Evolutionary conservation across 257 asterid species (phyloP).

Genomic region (Cordia subcordata): DNA sequence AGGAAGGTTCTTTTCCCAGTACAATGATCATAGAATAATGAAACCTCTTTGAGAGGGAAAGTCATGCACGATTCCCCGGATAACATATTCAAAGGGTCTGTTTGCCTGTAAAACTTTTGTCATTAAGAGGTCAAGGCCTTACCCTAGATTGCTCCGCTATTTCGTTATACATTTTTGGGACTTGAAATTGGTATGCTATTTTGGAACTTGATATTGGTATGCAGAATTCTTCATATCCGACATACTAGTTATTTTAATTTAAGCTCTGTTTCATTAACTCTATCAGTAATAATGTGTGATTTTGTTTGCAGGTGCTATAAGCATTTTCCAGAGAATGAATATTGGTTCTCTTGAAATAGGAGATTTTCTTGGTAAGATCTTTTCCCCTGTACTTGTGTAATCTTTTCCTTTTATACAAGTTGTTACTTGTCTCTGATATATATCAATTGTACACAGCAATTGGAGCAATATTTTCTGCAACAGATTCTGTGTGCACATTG

Average conservation of each 20-base stretch:
- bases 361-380: slow-evolving; percentile 75
- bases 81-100: no score
- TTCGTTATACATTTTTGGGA: no score
- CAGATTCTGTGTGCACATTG: slow-evolving; percentile 99
- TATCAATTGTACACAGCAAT: slow-evolving; percentile 51
- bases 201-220: no score
- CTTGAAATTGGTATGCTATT: no score
- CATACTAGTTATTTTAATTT: not conserved
- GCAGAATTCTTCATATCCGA: no score
- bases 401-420: slow-evolving; percentile 15
- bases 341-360: slow-evolving; percentile 61
- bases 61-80: no score
- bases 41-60: no score
- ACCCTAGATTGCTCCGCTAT: no score
- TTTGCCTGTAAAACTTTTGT: no score
- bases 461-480: slow-evolving; percentile 97
- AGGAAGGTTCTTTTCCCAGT: no score
- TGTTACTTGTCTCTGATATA: not conserved
- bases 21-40: no score
- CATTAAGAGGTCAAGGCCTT: no score
- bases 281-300: slow-evolving; percentile 6
- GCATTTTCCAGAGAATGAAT: slow-evolving; percentile 57
- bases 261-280: not conserved
- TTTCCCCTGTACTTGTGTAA: not conserved
- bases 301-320: slow-evolving; percentile 61